Percentiles rank a stretch among this genome's conserved stretches.
Evolutionary conservation across 768 basidiomycete species (phyloP).

Genomic region (Psilocybe tampanensis): DNA sequence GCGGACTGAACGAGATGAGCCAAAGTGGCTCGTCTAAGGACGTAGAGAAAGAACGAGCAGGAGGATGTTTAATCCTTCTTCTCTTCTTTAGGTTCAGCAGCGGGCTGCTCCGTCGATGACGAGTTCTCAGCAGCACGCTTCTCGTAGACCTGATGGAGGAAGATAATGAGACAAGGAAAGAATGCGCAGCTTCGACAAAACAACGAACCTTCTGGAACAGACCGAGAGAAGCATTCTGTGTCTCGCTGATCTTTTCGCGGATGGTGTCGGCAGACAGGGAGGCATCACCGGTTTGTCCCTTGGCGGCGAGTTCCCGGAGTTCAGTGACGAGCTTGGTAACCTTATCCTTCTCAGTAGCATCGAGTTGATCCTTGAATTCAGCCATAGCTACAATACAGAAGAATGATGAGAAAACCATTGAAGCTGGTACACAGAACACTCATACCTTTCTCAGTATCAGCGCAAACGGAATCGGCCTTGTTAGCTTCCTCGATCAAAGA

Average conservation of each 20-base stretch:
- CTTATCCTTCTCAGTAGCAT: constrained; percentile 91
- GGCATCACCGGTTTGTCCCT: constrained; percentile 87
- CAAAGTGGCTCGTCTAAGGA: constrained; percentile 13
- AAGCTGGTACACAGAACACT: not conserved
- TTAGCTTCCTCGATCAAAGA: constrained; percentile 94
- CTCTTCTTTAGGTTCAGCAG: constrained; percentile 62
- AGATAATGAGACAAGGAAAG: not conserved
- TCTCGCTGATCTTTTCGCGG: constrained; percentile 91
- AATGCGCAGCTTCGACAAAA: not conserved
- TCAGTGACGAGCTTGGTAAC: constrained; percentile 85
- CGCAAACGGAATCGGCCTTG: constrained; percentile 91
- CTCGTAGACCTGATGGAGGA: constrained; percentile 66
- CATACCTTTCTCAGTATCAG: constrained; percentile 94
- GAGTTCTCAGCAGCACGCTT: constrained; percentile 80
- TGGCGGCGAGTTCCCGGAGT: constrained; percentile 85
- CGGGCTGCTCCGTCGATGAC: constrained; percentile 40
- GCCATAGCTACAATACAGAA: constrained; percentile 65
- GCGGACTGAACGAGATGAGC: constrained; percentile 8
- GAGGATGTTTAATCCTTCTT: constrained; percentile 75
- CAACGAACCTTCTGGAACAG: constrained; percentile 83
- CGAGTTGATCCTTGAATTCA: constrained; percentile 98
- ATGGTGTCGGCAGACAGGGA: constrained; percentile 83
- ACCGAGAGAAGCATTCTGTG: constrained; percentile 91
- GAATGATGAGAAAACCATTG: not conserved
- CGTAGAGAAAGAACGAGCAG: constrained; percentile 13